Evolutionary conservation across 2,329 filamentous ascomycete species (phyloP).

Genomic region (Emergomyces orientalis): DNA sequence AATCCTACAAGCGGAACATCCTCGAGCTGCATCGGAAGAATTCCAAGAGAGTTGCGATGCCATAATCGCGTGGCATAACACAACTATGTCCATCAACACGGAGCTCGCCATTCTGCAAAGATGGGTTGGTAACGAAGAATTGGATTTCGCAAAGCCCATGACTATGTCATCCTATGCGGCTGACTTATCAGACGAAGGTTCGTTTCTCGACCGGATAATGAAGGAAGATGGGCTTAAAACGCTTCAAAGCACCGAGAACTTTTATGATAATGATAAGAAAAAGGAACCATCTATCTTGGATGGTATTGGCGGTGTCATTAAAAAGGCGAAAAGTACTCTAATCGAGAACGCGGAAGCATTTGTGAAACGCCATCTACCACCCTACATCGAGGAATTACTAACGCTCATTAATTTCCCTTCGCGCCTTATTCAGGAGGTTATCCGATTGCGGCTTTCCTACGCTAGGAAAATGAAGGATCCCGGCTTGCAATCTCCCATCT

Average conservation of each 20-base stretch:
- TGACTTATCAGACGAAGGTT: slow-evolving; percentile 77
- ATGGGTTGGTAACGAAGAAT: slow-evolving; percentile 93
- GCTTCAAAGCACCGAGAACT: slow-evolving; percentile 59
- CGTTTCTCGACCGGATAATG: slow-evolving; percentile 86
- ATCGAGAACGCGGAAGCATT: slow-evolving; percentile 81
- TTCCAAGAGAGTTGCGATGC: slow-evolving; percentile 80
- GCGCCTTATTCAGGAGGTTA: slow-evolving; percentile 91
- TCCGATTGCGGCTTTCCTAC: slow-evolving; percentile 80
- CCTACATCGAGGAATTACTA: slow-evolving; percentile 91
- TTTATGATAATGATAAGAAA: slow-evolving; percentile 32
- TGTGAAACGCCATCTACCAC: slow-evolving; percentile 78
- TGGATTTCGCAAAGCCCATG: slow-evolving; percentile 76
- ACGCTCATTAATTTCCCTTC: slow-evolving; percentile 97
- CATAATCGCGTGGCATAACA: slow-evolving; percentile 94
- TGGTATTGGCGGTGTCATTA: slow-evolving; percentile 74
- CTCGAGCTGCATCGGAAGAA: slow-evolving; percentile 62
- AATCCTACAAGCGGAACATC: slow-evolving; percentile 64
- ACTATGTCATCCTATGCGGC: slow-evolving; percentile 58
- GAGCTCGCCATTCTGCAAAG: slow-evolving; percentile 83
- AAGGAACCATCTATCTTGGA: slow-evolving; percentile 66
- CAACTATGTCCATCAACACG: slow-evolving; percentile 89
- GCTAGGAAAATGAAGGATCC: slow-evolving; percentile 94
- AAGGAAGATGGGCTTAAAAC: slow-evolving; percentile 94
- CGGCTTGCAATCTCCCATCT: slow-evolving; percentile 80
- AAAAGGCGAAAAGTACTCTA: slow-evolving; percentile 84